Evolutionary conservation across 352 stramenopile genomes (phyloP).

Genomic region (Phytophthora pluvialis): DNA sequence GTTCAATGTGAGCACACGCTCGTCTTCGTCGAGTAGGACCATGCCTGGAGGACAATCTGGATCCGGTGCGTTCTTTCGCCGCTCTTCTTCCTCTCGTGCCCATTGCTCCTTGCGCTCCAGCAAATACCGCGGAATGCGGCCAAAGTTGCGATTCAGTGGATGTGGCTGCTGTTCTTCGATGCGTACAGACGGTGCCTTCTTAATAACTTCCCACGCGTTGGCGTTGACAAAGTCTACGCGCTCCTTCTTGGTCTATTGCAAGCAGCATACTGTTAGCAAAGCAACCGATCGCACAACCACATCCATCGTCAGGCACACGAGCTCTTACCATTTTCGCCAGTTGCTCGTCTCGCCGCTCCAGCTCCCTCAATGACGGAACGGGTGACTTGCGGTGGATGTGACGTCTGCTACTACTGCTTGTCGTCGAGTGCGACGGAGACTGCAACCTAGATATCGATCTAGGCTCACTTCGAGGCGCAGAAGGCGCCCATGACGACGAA

Average conservation of each 20-base stretch:
- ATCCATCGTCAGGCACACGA: background rate
- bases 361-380: slow-evolving; percentile 57
- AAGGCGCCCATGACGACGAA: slow-evolving; percentile 14
- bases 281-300: background rate
- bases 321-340: slow-evolving; percentile 41
- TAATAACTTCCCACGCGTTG: slow-evolving; percentile 85
- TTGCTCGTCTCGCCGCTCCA: slow-evolving; percentile 49
- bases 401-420: slow-evolving; percentile 21
- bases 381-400: slow-evolving; percentile 44
- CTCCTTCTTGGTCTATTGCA: slow-evolving; percentile 59
- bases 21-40: slow-evolving; percentile 81
- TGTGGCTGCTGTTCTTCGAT: slow-evolving; percentile 14
- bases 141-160: slow-evolving; percentile 46
- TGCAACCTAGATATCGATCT: slow-evolving; percentile 12
- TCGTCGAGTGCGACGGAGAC: slow-evolving; percentile 24
- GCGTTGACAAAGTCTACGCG: slow-evolving; percentile 69
- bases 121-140: slow-evolving; percentile 74
- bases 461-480: slow-evolving; percentile 24
- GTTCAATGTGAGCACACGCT: slow-evolving; percentile 70
- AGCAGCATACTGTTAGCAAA: slow-evolving; percentile 8
- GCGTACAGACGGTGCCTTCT: slow-evolving; percentile 40
- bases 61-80: slow-evolving; percentile 71
- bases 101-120: slow-evolving; percentile 81
- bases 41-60: slow-evolving; percentile 89
- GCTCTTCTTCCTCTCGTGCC: slow-evolving; percentile 85